Conservation (phyloP, 164 flowering plant genomes). For the Platanus orientalis region DNA sequence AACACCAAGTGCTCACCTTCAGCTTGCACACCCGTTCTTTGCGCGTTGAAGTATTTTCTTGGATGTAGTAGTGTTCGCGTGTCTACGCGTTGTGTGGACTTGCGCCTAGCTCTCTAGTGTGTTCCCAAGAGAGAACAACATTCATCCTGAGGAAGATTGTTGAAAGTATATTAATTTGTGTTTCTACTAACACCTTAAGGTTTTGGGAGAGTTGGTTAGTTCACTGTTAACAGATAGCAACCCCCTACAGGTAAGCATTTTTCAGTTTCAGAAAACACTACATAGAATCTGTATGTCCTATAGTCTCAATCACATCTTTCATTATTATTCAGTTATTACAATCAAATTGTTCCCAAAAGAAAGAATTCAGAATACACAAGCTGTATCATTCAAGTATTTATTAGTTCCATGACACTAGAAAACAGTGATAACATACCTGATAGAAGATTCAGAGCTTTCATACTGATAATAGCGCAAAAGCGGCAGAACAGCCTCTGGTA, state of each 20-base stretch:
- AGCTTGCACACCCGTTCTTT: too few relatives aligned
- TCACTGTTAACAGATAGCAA: too few relatives aligned
- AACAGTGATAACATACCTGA: conserved; percentile 49
- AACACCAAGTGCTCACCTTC: too few relatives aligned
- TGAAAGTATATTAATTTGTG: too few relatives aligned
- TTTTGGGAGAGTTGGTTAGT: too few relatives aligned
- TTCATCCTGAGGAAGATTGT: too few relatives aligned
- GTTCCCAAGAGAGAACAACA: too few relatives aligned
- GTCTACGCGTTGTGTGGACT: too few relatives aligned
- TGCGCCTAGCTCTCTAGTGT: too few relatives aligned
- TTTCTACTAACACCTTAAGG: too few relatives aligned
- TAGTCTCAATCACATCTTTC: background rate
- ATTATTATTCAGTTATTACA: background rate
- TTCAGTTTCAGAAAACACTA: background rate
- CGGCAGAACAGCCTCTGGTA: conserved; percentile 62
- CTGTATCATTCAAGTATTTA: background rate
- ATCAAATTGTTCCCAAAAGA: background rate
- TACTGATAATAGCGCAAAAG: conserved; percentile 56
- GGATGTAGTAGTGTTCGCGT: too few relatives aligned
- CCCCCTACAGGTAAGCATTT: background rate
- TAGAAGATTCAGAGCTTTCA: conserved; percentile 91
- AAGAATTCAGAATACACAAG: background rate
- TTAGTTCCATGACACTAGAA: background rate
- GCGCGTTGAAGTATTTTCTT: too few relatives aligned
- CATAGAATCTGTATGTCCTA: background rate